A percentile compares a stretch with the other conserved stretches of the same genome.
Conservation (phyloP, 2,329 filamentous ascomycete genomes). For the Ploettnerulaceae sp. region DNA sequence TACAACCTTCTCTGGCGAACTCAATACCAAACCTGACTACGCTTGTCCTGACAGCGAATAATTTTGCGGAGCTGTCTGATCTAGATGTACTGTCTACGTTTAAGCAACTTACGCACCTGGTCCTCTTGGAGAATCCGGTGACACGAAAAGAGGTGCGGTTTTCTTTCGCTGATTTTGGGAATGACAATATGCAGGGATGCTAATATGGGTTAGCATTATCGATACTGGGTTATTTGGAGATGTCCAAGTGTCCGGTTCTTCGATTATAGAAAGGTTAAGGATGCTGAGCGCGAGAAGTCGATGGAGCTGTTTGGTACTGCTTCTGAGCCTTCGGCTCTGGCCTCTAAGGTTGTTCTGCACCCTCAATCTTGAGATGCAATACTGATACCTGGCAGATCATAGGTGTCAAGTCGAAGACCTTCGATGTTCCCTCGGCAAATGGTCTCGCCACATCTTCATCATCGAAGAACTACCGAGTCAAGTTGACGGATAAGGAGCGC, state of each 20-base stretch:
- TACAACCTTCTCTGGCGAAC: constrained; percentile 69
- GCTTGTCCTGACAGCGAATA: constrained; percentile 79
- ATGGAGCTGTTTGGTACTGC: constrained; percentile 76
- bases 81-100: constrained; percentile 73
- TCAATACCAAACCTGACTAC: constrained; percentile 78
- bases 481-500: constrained; percentile 84
- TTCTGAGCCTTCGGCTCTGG: constrained; percentile 74
- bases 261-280: constrained; percentile 88
- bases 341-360: constrained; percentile 52
- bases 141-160: constrained; percentile 79
- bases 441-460: constrained; percentile 41
- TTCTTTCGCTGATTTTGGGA: not conserved
- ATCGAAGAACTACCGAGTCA: constrained; percentile 69
- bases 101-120: constrained; percentile 68
- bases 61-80: constrained; percentile 78
- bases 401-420: constrained; percentile 73
- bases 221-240: constrained; percentile 85
- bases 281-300: constrained; percentile 72
- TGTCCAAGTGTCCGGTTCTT: constrained; percentile 83
- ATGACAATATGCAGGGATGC: not conserved
- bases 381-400: constrained; percentile 57
- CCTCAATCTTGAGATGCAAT: not conserved
- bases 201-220: constrained; percentile 64
- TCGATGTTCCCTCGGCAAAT: constrained; percentile 53
- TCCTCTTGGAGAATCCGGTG: constrained; percentile 82